A percentile compares a stretch with the other conserved stretches of the same genome.
Evolutionary conservation across 352 stramenopile species (phyloP).

Genomic region (Globisporangium spiculum): DNA sequence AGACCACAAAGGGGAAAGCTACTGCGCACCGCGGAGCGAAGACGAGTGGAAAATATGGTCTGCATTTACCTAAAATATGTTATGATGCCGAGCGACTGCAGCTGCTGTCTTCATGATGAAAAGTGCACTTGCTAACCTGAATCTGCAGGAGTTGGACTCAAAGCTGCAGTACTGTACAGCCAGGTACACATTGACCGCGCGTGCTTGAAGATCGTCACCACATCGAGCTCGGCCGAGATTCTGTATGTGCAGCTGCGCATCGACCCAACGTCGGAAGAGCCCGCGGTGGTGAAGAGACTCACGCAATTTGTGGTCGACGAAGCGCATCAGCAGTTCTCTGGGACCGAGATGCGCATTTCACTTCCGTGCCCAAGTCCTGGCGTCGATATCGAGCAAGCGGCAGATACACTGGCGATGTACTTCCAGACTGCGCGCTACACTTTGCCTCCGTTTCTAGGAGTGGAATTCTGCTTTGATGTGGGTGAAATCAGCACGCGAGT

Average conservation of each 20-base stretch:
- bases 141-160: conserved; percentile 60
- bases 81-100: neutral
- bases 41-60: conserved; percentile 66
- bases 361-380: conserved; percentile 39
- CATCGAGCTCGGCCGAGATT: conserved; percentile 54
- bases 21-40: neutral
- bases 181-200: conserved; percentile 39
- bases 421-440: conserved; percentile 72
- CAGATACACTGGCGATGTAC: conserved; percentile 54
- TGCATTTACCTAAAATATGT: neutral
- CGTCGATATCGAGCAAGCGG: conserved; percentile 41
- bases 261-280: conserved; percentile 52
- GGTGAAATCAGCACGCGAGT: conserved; percentile 31
- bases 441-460: conserved; percentile 40
- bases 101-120: neutral
- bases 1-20: conserved; percentile 57
- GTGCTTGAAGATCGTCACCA: conserved; percentile 64
- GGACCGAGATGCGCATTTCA: conserved; percentile 72
- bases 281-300: conserved; percentile 56
- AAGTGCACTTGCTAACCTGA: neutral
- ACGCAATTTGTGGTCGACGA: conserved; percentile 59
- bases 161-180: conserved; percentile 74
- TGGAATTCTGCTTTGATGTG: conserved; percentile 63
- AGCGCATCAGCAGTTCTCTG: conserved; percentile 63
- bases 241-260: conserved; percentile 72